Evolutionary conservation across 371 early-diverging fungal genomes (phyloP).

Genomic region (Encephalitozoon cuniculi): DNA sequence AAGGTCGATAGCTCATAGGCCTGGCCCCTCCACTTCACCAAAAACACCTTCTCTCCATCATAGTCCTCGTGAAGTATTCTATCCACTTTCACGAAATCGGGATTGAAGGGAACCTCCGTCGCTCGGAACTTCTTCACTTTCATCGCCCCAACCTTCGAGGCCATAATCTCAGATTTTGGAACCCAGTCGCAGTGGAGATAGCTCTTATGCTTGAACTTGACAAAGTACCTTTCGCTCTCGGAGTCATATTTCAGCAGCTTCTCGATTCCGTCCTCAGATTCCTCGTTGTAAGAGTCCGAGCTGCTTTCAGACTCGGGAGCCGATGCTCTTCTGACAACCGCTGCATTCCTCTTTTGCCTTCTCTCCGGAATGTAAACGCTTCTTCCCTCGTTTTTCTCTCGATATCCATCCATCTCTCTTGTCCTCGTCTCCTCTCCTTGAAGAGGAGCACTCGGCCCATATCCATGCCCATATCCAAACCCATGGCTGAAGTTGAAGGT

Average conservation of each 20-base stretch:
- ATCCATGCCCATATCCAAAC: neutral
- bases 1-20: conserved; percentile 78
- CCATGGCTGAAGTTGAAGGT: conserved; percentile 7
- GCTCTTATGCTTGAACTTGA: conserved; percentile 56
- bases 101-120: conserved; percentile 44
- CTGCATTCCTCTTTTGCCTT: conserved; percentile 23
- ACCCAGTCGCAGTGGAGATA: conserved; percentile 77
- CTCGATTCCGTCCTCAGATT: conserved; percentile 57
- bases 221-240: conserved; percentile 49
- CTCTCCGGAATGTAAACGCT: conserved; percentile 23
- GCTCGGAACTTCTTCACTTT: conserved; percentile 63
- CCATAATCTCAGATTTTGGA: conserved; percentile 64
- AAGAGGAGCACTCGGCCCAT: neutral
- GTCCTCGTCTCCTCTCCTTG: neutral
- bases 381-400: conserved; percentile 8
- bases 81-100: conserved; percentile 55
- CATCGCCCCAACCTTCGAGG: conserved; percentile 68
- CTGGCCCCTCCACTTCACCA: conserved; percentile 79
- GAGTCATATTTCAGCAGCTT: conserved; percentile 53
- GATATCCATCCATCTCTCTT: neutral
- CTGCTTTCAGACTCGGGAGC: neutral
- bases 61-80: conserved; percentile 56
- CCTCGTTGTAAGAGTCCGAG: neutral
- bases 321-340: neutral
- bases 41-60: conserved; percentile 60